These are phyloP conservation scores for Coffea eugenioides DNA, from an alignment of 257 asterid genomes.

Conservation along the genomic window DNA sequence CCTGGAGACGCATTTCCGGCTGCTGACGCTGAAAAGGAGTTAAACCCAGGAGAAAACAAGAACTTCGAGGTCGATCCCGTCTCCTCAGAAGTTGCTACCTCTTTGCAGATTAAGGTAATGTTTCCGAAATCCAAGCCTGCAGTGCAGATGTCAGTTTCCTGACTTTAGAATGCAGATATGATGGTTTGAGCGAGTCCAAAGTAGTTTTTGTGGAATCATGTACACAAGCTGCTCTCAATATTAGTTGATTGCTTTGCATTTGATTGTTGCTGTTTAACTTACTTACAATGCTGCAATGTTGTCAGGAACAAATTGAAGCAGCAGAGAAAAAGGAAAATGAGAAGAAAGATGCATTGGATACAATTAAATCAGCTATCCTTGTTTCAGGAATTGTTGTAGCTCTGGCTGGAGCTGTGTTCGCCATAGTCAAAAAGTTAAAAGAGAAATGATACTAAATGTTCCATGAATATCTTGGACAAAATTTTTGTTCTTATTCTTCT, in stretches of 20 bases:
- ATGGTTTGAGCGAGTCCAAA: too few relatives aligned
- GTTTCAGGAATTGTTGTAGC: slow-evolving; percentile 68
- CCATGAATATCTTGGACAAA: too few relatives aligned
- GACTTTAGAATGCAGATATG: too few relatives aligned
- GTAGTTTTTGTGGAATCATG: too few relatives aligned
- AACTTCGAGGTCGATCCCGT: slow-evolving; percentile 53
- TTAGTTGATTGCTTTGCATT: not conserved
- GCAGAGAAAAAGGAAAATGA: slow-evolving; percentile 39
- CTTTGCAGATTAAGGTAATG: slow-evolving; percentile 46
- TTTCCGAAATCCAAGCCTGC: not conserved
- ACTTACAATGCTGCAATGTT: not conserved
- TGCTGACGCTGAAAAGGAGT: slow-evolving; percentile 51
- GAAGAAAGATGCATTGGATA: slow-evolving; percentile 55
- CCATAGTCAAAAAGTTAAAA: slow-evolving; percentile 61
- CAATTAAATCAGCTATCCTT: slow-evolving; percentile 49
- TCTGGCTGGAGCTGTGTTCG: slow-evolving; percentile 68
- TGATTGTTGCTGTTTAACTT: not conserved
- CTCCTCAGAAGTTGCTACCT: slow-evolving; percentile 48
- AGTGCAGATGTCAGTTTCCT: too few relatives aligned
- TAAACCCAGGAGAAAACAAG: slow-evolving; percentile 52
- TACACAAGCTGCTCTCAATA: too few relatives aligned
- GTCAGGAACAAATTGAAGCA: slow-evolving; percentile 37
- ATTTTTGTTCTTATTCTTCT: not conserved
- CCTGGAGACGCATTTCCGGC: slow-evolving; percentile 51
- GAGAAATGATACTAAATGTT: slow-evolving; percentile 43